Evolutionary conservation across 2,329 filamentous ascomycete species (phyloP).

Genomic region (Helicocarpus griseus): DNA sequence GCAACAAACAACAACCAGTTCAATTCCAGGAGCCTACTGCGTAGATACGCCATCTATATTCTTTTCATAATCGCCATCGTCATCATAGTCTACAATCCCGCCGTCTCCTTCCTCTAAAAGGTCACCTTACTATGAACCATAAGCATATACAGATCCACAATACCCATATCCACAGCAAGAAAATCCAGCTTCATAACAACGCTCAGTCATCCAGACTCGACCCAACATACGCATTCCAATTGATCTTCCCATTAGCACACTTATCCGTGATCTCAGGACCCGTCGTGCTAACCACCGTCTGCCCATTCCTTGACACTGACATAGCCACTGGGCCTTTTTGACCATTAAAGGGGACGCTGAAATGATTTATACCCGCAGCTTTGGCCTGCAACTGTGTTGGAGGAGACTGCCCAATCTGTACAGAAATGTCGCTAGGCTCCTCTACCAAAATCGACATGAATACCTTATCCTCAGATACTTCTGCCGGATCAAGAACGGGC

Average conservation of each 20-base stretch:
- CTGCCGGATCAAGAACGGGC: conserved; percentile 16
- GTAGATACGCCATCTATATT: too few species aligned
- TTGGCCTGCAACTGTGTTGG: conserved; percentile 16
- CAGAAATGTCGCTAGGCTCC: conserved; percentile 19
- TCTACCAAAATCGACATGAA: conserved; percentile 21
- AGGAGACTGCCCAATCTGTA: conserved; percentile 20
- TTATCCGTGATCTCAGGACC: conserved; percentile 23
- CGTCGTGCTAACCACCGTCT: conserved; percentile 14
- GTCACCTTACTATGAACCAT: too few species aligned
- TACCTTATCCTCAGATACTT: conserved; percentile 24
- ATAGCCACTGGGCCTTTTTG: conserved; percentile 21
- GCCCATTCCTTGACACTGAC: conserved; percentile 17
- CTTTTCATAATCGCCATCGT: too few species aligned
- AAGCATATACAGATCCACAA: too few species aligned
- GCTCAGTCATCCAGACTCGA: conserved; percentile 14
- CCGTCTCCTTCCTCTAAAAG: too few species aligned
- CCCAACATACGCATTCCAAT: conserved; percentile 30
- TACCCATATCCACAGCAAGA: too few species aligned
- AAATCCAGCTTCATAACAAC: not conserved
- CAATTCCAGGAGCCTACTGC: too few species aligned
- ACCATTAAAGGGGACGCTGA: conserved; percentile 23
- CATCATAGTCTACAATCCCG: too few species aligned
- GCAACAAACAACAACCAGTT: too few species aligned
- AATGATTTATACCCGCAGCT: conserved; percentile 21
- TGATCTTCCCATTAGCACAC: conserved; percentile 20